Evolutionary conservation across 1,284 basidiomycete genomes (phyloP).

Genomic region (Rhizoctonia solani): DNA sequence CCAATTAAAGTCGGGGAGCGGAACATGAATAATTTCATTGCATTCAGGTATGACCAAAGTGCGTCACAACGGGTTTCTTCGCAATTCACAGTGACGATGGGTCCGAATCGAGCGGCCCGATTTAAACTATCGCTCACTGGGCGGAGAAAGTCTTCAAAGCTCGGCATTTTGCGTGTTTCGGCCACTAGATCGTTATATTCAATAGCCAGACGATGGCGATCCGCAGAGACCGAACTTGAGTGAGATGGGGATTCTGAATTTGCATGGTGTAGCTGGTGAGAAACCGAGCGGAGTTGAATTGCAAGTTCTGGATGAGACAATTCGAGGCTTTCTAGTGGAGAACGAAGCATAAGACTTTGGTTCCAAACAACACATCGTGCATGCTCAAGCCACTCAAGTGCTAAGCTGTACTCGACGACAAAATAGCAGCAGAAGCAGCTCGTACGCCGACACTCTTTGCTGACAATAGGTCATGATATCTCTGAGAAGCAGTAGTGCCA

Average conservation of each 20-base stretch:
- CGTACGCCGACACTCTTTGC: neutral
- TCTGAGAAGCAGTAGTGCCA: neutral
- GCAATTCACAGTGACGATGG: constrained; percentile 36
- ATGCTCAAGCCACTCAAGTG: constrained; percentile 21
- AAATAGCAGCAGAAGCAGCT: constrained; percentile 21
- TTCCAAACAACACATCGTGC: constrained; percentile 5
- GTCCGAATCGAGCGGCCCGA: constrained; percentile 18
- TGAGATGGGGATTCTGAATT: neutral
- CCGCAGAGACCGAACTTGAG: neutral
- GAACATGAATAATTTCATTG: constrained; percentile 15
- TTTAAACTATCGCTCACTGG: neutral
- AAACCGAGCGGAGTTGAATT: neutral
- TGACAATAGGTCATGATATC: neutral
- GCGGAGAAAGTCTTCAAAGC: constrained; percentile 33
- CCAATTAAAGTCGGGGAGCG: neutral
- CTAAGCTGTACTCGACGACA: neutral
- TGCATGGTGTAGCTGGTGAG: constrained; percentile 1
- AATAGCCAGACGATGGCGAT: constrained; percentile 3
- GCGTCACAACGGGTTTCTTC: constrained; percentile 27
- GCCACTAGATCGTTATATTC: constrained; percentile 23
- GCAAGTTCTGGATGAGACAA: constrained; percentile 1
- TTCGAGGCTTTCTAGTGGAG: neutral
- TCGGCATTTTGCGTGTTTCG: constrained; percentile 23
- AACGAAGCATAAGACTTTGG: constrained; percentile 4
- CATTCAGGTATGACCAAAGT: constrained; percentile 4